phyloP scores from a whole-genome alignment of 306 rosid species.

The Cucurbita moschata region DNA sequence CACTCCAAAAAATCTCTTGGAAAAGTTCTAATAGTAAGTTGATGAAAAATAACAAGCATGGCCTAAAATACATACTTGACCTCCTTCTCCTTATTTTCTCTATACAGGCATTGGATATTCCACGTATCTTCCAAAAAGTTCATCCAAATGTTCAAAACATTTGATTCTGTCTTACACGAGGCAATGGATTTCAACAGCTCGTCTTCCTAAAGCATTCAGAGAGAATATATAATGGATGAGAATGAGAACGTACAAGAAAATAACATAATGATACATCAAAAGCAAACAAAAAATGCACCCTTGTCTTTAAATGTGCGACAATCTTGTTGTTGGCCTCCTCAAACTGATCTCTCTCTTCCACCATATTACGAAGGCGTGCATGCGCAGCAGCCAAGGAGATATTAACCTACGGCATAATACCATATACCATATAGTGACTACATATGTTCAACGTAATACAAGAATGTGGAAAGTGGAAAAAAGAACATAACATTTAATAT shows the following conservation, averaged over 20 bases:
- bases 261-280: neutral
- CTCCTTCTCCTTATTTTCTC: slow-evolving; percentile 58
- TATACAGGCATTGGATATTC: slow-evolving; percentile 57
- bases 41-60: slow-evolving; percentile 10
- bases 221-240: neutral
- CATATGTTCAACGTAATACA: neutral
- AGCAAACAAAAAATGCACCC: slow-evolving; percentile 26
- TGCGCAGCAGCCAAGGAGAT: slow-evolving; percentile 78
- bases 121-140: slow-evolving; percentile 97
- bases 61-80: slow-evolving; percentile 47
- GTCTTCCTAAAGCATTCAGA: slow-evolving; percentile 52
- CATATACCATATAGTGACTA: neutral
- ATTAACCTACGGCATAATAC: slow-evolving; percentile 39
- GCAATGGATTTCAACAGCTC: slow-evolving; percentile 66
- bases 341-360: slow-evolving; percentile 95
- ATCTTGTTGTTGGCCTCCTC: slow-evolving; percentile 93
- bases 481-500: neutral
- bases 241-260: neutral
- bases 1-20: neutral
- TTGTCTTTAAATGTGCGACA: slow-evolving; percentile 64
- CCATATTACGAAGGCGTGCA: slow-evolving; percentile 64
- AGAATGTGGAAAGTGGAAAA: neutral
- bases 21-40: neutral
- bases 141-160: slow-evolving; percentile 70
- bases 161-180: slow-evolving; percentile 62